Conservation (phyloP, 768 basidiomycete species). For the Dioszegia hungarica region DNA sequence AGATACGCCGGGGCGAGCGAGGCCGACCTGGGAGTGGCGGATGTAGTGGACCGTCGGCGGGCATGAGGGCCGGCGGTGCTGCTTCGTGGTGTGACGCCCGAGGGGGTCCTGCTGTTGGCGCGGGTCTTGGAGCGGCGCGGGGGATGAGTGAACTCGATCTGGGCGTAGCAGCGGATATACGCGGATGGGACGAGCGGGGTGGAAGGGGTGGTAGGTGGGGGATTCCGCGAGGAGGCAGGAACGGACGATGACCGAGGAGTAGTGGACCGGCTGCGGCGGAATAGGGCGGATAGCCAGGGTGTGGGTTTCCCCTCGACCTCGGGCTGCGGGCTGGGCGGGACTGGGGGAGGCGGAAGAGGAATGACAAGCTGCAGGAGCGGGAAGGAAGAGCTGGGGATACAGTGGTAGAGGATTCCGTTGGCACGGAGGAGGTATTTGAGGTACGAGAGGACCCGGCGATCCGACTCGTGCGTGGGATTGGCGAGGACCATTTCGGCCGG, state of each 20-base stretch:
- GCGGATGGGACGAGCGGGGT: background rate
- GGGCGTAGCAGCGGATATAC: conserved; percentile 23
- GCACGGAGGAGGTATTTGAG: conserved; percentile 46
- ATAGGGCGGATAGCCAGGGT: conserved; percentile 5
- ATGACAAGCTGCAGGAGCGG: conserved; percentile 5
- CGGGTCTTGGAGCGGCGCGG: background rate
- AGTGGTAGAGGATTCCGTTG: conserved; percentile 42
- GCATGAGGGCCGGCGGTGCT: background rate
- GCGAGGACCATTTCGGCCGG: conserved; percentile 13
- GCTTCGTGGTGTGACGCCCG: background rate
- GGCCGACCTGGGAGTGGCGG: background rate
- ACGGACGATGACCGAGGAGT: conserved; percentile 11
- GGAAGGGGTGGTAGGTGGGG: background rate
- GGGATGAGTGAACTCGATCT: conserved; percentile 16
- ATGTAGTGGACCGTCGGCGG: background rate
- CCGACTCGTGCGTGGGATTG: conserved; percentile 27
- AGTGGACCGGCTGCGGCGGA: background rate
- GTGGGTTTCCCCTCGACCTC: background rate
- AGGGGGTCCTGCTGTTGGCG: background rate
- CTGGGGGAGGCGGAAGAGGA: background rate
- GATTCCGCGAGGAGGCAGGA: conserved; percentile 2
- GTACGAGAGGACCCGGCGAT: conserved; percentile 35
- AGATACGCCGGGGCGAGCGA: background rate
- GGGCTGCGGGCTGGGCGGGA: no score
- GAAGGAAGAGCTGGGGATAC: conserved; percentile 7